Evolutionary conservation across 192 early-diverging fungal genomes (phyloP).

Genomic region (Geranomyces variabilis): DNA sequence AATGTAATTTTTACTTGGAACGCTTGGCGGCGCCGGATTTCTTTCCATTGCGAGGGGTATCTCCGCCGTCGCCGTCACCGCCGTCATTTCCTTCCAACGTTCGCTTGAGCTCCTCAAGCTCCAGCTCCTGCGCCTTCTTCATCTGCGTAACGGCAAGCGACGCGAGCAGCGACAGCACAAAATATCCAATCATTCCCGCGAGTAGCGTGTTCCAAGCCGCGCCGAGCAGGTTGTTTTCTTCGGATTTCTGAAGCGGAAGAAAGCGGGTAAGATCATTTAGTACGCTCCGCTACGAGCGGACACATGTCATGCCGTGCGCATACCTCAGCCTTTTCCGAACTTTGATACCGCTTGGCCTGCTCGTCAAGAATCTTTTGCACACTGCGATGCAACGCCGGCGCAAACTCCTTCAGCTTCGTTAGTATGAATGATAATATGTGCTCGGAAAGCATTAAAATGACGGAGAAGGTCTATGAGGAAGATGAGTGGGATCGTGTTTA

Average conservation of each 20-base stretch:
- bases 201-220: slow-evolving; percentile 82
- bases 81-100: slow-evolving; percentile 4
- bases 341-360: slow-evolving; percentile 45
- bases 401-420: slow-evolving; percentile 51
- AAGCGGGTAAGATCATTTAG: not conserved
- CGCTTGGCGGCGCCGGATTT: too few species aligned
- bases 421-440: slow-evolving; percentile 70
- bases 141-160: slow-evolving; percentile 78
- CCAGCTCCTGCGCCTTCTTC: slow-evolving; percentile 37
- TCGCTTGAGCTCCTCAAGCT: slow-evolving; percentile 5
- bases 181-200: slow-evolving; percentile 81
- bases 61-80: too few species aligned
- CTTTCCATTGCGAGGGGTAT: too few species aligned
- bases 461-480: slow-evolving; percentile 61
- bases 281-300: too few species aligned
- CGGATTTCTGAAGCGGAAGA: not conserved
- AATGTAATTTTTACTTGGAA: too few species aligned
- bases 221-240: slow-evolving; percentile 38
- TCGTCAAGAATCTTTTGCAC: slow-evolving; percentile 55
- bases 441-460: slow-evolving; percentile 83
- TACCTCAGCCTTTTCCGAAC: not conserved
- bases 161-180: slow-evolving; percentile 81
- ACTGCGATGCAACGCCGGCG: slow-evolving; percentile 64
- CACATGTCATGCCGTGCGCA: too few species aligned
- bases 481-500: not conserved